Percentiles rank a stretch among this genome's conserved stretches.
Conservation (phyloP, 1,284 basidiomycete genomes). For the Marasmius fiardii region DNA sequence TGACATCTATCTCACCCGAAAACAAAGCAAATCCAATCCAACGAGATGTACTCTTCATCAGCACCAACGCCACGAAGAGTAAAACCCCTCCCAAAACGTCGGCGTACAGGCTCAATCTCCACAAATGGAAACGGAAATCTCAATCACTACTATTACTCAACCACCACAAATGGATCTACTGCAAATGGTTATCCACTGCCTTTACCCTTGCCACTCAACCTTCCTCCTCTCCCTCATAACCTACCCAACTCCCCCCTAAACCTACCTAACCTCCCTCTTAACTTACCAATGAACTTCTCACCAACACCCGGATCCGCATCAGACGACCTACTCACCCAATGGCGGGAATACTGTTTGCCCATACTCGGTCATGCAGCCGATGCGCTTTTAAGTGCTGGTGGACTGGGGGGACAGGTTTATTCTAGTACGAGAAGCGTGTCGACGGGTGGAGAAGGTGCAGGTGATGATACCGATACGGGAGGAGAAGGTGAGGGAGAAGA, state of each 20-base stretch:
- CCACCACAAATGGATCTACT: not conserved
- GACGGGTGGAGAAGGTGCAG: not conserved
- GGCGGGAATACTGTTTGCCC: not conserved
- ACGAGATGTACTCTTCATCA: not conserved
- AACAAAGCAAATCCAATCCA: not conserved
- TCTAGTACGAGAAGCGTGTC: not conserved
- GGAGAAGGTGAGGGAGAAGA: not conserved
- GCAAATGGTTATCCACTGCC: not conserved
- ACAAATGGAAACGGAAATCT: not conserved
- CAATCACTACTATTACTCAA: not conserved
- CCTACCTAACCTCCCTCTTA: not conserved
- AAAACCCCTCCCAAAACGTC: constrained; percentile 74
- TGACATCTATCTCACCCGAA: not conserved
- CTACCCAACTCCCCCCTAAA: not conserved
- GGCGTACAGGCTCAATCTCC: constrained; percentile 37
- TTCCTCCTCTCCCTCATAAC: not conserved
- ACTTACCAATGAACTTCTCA: too few species aligned
- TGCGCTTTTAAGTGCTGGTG: not conserved
- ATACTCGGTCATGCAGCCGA: not conserved
- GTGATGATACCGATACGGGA: not conserved
- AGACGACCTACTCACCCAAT: not conserved
- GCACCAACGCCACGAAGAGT: constrained; percentile 50
- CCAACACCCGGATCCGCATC: too few species aligned
- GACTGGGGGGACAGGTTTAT: not conserved
- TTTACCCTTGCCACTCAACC: not conserved